Evolutionary conservation across 2,329 filamentous ascomycete genomes (phyloP), one percentile per base, ranked within the genome.

Genomic region (Ceratocystis diversiconidia): DNA sequence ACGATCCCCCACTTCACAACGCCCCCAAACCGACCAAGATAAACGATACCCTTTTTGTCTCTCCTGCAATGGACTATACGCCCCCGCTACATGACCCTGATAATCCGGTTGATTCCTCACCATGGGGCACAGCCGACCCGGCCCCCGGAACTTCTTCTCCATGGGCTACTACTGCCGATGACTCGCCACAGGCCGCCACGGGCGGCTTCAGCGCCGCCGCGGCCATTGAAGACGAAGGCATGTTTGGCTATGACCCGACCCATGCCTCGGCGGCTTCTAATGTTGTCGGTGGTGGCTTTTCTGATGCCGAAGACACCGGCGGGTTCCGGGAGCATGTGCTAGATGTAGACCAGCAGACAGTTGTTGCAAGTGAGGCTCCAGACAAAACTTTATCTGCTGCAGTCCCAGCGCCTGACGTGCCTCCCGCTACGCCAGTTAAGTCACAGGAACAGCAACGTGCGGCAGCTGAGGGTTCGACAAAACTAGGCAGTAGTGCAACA

Each of bases 51-150:
- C 36, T 36, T 36, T 10, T 36, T 36, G 36, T 12, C 8, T 36
- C 36, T 36, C 36, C 28, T 17, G 61, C 43, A 36, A 85, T 85
- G 82, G 82, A 85, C 74, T 85, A 84, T 73, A 80, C 79, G 73
- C 73, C 80, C 68, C 79, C 81, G 15, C 80, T 83, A 70, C 71
- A 78, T 71, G 82, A 84, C 70, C 75, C 76, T 63, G 82, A 84
- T 59, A 78, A 83, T 69, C 76, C 79, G 19, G 76, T 74, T 59
- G 81, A 77, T 67, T 77, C 75, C 68, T 83, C 81, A 41, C 82
- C 82, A 1, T 84, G 82, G 82, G 81, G 80, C 15, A 79, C 76
- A 69, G 74, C 75, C 61, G 82, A 84, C 60, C 77, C 83, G 69
- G 76, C 79, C 19, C 76, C 74, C 61, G 80, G 77, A 66, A 76